Evolutionary conservation across 2,329 filamentous ascomycete species (phyloP).

Genomic region (Penicillium thymicola): DNA sequence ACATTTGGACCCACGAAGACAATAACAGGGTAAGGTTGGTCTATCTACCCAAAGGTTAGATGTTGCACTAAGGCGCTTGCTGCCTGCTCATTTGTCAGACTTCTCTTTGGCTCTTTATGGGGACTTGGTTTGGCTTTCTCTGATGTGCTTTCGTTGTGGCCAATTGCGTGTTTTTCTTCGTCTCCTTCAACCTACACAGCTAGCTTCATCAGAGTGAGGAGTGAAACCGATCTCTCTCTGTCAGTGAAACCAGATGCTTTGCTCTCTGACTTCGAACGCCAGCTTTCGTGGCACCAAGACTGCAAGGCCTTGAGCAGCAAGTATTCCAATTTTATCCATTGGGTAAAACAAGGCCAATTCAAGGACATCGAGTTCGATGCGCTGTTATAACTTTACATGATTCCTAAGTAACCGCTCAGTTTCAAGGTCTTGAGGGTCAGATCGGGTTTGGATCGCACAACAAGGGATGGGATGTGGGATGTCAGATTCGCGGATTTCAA

Average conservation of each 20-base stretch:
- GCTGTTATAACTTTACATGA: constrained; percentile 15
- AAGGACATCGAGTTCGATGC: constrained; percentile 11
- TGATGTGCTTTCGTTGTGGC: constrained; percentile 15
- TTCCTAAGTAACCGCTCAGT: neutral
- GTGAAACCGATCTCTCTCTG: constrained; percentile 13
- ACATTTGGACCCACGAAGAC: neutral
- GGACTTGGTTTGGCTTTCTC: constrained; percentile 21
- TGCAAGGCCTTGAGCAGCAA: constrained; percentile 14
- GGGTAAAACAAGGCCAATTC: constrained; percentile 1
- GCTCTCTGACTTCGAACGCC: constrained; percentile 21
- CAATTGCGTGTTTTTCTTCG: neutral
- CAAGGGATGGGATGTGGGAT: neutral
- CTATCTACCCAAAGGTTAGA: neutral
- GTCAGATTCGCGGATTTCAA: neutral
- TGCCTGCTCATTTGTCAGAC: neutral
- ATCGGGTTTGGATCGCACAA: neutral
- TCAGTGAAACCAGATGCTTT: constrained; percentile 23
- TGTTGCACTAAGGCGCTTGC: neutral
- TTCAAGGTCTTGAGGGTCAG: neutral
- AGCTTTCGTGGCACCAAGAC: no score
- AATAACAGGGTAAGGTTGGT: neutral
- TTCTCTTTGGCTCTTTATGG: constrained; percentile 19
- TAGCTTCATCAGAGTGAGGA: neutral
- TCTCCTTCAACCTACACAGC: neutral
- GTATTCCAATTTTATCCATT: constrained; percentile 18